phyloP scores from a whole-genome alignment of 495 filamentous ascomycete genomes.

The Hypomontagnella monticulosa region DNA sequence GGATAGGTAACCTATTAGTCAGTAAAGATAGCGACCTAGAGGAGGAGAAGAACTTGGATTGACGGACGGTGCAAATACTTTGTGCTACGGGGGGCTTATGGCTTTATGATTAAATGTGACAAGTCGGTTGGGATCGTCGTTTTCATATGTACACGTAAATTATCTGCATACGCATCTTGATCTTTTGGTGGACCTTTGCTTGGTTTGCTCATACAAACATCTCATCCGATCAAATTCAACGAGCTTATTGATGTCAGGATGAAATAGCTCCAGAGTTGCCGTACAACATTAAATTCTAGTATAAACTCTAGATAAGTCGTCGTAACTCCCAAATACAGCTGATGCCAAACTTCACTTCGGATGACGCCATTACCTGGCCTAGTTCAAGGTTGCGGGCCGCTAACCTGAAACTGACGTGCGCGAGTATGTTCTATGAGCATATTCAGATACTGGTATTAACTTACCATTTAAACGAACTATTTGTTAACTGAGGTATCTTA shows the following conservation, averaged over 20 bases:
- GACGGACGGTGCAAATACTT: constrained; percentile 13
- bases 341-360: background rate
- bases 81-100: constrained; percentile 18
- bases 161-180: constrained; percentile 17
- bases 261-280: too few relatives aligned
- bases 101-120: constrained; percentile 35
- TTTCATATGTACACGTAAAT: constrained; percentile 18
- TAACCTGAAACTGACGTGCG: background rate
- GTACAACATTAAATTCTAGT: too few relatives aligned
- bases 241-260: background rate
- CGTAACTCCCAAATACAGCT: constrained; percentile 6
- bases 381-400: constrained; percentile 7
- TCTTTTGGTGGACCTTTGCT: background rate
- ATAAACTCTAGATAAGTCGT: too few relatives aligned
- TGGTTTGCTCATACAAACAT: background rate
- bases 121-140: constrained; percentile 31
- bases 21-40: constrained; percentile 12
- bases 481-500: too few relatives aligned
- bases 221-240: background rate
- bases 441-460: too few relatives aligned
- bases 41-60: background rate
- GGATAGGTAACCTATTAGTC: background rate
- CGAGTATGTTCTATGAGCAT: too few relatives aligned
- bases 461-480: too few relatives aligned
- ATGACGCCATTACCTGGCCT: constrained; percentile 11